phyloP scores from a whole-genome alignment of 2,329 filamentous ascomycete species.

The Alternaria brassicicola region DNA sequence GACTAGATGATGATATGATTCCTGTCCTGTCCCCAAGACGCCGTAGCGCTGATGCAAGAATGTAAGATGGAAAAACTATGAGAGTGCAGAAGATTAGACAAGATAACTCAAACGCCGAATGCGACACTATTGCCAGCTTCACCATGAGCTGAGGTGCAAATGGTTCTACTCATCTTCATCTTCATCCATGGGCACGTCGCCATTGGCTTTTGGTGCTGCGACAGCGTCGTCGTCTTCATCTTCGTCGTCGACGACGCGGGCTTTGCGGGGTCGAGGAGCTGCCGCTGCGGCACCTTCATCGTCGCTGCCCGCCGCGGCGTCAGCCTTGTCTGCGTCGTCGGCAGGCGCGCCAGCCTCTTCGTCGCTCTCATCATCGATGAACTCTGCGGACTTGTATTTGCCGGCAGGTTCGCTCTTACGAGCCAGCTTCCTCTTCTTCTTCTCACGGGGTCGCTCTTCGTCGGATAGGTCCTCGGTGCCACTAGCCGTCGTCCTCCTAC shows the following conservation, averaged over 20 bases:
- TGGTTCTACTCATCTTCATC: conserved; percentile 38
- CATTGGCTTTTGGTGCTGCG: conserved; percentile 28
- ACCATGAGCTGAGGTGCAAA: background rate
- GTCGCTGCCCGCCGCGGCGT: conserved; percentile 20
- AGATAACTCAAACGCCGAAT: background rate
- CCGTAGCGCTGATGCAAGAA: conserved; percentile 32
- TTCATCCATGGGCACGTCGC: conserved; percentile 36
- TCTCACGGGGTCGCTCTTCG: conserved; percentile 64
- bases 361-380: conserved; percentile 73
- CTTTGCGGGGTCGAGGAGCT: conserved; percentile 37
- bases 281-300: conserved; percentile 31
- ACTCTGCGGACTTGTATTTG: conserved; percentile 87
- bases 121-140: background rate
- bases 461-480: conserved; percentile 57
- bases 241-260: conserved; percentile 43
- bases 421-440: conserved; percentile 67
- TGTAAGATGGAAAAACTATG: conserved; percentile 6
- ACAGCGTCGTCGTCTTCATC: conserved; percentile 38
- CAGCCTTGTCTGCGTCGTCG: conserved; percentile 21
- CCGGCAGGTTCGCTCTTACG: conserved; percentile 54
- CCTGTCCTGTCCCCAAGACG: conserved; percentile 11
- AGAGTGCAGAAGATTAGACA: background rate
- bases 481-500: conserved; percentile 45
- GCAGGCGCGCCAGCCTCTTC: conserved; percentile 33
- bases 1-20: background rate